phyloP scores from a whole-genome alignment of 345 rosid species.

The Salix purpurea region DNA sequence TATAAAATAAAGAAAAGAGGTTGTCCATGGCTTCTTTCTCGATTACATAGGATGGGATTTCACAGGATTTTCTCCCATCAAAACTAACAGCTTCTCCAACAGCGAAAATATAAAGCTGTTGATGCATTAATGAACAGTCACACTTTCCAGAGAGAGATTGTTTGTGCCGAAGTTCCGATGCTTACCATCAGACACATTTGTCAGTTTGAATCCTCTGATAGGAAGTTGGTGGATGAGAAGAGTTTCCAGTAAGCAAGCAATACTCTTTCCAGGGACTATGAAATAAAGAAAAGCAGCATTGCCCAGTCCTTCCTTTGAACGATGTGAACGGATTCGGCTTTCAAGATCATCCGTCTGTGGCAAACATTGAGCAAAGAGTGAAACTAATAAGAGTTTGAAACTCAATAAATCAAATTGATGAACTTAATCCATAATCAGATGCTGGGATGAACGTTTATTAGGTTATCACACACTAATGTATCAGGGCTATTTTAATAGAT shows the following conservation, averaged over 20 bases:
- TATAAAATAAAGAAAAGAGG: constrained; percentile 67
- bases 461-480: not conserved
- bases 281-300: constrained; percentile 73
- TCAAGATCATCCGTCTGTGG: constrained; percentile 88
- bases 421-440: not conserved
- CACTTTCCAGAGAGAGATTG: constrained; percentile 29
- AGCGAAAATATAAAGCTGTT: constrained; percentile 1
- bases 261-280: constrained; percentile 79
- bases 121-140: constrained; percentile 21
- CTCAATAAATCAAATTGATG: not conserved
- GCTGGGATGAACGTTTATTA: not conserved
- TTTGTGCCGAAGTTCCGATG: constrained; percentile 80
- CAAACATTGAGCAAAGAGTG: not conserved
- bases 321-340: constrained; percentile 66
- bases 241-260: constrained; percentile 90
- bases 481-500: not conserved
- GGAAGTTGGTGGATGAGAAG: constrained; percentile 84
- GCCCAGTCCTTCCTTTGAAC: constrained; percentile 63
- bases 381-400: not conserved
- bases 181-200: constrained; percentile 82
- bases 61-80: not conserved
- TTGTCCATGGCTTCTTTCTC: constrained; percentile 62
- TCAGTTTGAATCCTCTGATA: constrained; percentile 51
- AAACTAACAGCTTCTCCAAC: constrained; percentile 13
- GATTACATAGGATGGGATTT: not conserved